Evolutionary conservation across 129 eudicot species (phyloP), one percentile per base, ranked within the genome.

Genomic region (Centrapalus pauciflorus): DNA sequence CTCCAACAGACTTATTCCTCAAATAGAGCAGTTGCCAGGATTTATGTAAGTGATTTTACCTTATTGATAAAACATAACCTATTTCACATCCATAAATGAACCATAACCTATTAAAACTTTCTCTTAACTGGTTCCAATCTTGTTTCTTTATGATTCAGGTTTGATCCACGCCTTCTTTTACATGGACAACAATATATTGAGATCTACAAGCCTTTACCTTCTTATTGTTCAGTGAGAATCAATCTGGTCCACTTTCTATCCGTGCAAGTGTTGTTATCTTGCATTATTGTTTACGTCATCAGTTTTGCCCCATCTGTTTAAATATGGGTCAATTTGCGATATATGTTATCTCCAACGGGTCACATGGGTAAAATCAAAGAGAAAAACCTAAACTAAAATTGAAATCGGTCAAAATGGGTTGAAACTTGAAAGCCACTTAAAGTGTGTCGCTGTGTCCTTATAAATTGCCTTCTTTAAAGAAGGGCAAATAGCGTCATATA

Each of bases 101-200:
- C 63, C 61, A 37, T 25, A 16, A 49, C 28, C 7, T 45, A 75
- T 35, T 43, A 24, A 27, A 63, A 14, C 56, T 6, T 51, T 63
- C 0, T 57, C 7, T 5, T 37, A 25, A 40, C 51, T 50, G 12
- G 25, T 69, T 59, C 2, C 14, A 64, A 52, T 56, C 45, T 24
- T 72, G 23, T 17, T 37, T 32, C 26, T 32, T 32, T 34, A 34
- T 64, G 17, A 43, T 73, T 33, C 77, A 92, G 98, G 69, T 92
- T 45, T 80, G 98, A 92, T 92, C 98, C 90, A 16, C 89, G 87
- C 17, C 98, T 93, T 68, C 85, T 93, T 55, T 70, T 93, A 73
- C 98, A 93, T 71, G 98, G 96, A 26, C 96, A 93, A 65, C 98
- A 93, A 50, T 88, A 85, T 69, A 88, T 88, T n/a, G 96, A 93